These are phyloP conservation scores for Metschnikowia proteae DNA, from an alignment of 805 yeast genomes.

Conservation along the genomic window DNA sequence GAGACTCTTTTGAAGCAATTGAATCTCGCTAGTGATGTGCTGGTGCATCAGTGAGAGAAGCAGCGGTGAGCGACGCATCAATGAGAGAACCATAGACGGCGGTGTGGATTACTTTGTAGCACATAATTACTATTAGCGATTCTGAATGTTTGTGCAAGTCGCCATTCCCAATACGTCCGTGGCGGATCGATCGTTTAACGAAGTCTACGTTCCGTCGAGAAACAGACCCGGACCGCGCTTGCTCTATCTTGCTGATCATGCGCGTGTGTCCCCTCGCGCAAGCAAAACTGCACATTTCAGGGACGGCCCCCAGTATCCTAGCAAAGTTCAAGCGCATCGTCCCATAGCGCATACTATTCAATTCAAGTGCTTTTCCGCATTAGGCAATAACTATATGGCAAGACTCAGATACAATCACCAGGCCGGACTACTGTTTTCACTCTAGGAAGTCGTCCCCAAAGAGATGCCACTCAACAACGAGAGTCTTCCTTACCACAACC, in stretches of 20 bases:
- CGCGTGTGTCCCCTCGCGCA: slow-evolving; percentile 2
- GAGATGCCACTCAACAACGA: slow-evolving; percentile 10
- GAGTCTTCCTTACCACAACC: slow-evolving; percentile 58
- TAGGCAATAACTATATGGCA: not conserved
- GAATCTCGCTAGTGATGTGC: slow-evolving; percentile 2
- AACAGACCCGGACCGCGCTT: not conserved
- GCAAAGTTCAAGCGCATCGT: not conserved
- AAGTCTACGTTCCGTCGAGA: too few relatives aligned
- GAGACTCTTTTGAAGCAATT: slow-evolving; percentile 20
- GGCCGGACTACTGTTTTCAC: not conserved
- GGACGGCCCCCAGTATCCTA: not conserved
- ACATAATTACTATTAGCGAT: not conserved
- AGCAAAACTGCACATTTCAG: slow-evolving; percentile 1
- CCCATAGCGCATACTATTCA: not conserved
- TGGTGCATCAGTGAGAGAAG: not conserved
- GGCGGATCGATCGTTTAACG: too few relatives aligned
- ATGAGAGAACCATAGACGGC: too few relatives aligned
- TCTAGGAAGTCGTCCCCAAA: not conserved
- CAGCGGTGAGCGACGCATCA: not conserved
- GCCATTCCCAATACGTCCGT: too few relatives aligned
- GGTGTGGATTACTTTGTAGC: not conserved
- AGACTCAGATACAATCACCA: not conserved
- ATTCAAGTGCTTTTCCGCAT: not conserved
- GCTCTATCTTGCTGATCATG: not conserved
- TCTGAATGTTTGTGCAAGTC: too few relatives aligned